Evolutionary conservation across 2,329 filamentous ascomycete genomes (phyloP).

Genomic region (Cercospora sp.): DNA sequence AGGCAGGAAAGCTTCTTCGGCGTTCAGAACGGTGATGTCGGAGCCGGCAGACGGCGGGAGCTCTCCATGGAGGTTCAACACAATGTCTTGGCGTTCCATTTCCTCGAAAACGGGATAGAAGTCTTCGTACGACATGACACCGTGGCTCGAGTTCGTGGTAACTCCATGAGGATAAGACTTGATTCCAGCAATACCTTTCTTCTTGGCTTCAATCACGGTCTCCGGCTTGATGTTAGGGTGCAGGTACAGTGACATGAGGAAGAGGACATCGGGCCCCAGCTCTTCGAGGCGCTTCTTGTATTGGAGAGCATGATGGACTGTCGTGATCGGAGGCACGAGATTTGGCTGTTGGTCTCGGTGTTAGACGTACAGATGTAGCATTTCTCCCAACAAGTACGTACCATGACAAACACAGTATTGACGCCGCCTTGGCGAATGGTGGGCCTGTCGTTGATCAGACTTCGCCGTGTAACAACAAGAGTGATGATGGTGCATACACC

Average conservation of each 20-base stretch:
- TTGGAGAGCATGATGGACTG: slow-evolving; percentile 48
- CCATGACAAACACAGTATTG: slow-evolving; percentile 57
- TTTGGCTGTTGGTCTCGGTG: slow-evolving; percentile 44
- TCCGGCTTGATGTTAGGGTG: slow-evolving; percentile 52
- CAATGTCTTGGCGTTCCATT: slow-evolving; percentile 79
- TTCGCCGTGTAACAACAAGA: not conserved
- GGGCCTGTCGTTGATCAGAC: slow-evolving; percentile 37
- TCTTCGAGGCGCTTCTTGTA: slow-evolving; percentile 47
- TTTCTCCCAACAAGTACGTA: slow-evolving; percentile 38
- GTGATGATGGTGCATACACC: slow-evolving; percentile 27
- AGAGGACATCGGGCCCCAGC: slow-evolving; percentile 52
- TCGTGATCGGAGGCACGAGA: slow-evolving; percentile 53
- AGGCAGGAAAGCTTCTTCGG: slow-evolving; percentile 76
- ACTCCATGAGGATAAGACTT: slow-evolving; percentile 66
- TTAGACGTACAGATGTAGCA: not conserved
- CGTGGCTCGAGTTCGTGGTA: slow-evolving; percentile 62
- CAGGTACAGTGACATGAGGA: slow-evolving; percentile 54
- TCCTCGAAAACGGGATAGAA: slow-evolving; percentile 82
- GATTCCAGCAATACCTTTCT: slow-evolving; percentile 69
- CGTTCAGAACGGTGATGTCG: slow-evolving; percentile 57
- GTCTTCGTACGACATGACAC: slow-evolving; percentile 66
- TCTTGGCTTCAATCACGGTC: slow-evolving; percentile 68
- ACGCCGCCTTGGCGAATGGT: slow-evolving; percentile 54
- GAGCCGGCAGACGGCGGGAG: slow-evolving; percentile 56
- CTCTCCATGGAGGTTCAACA: slow-evolving; percentile 95